Conservation (phyloP, 2,329 filamentous ascomycete species). For the Fusarium palustre region DNA sequence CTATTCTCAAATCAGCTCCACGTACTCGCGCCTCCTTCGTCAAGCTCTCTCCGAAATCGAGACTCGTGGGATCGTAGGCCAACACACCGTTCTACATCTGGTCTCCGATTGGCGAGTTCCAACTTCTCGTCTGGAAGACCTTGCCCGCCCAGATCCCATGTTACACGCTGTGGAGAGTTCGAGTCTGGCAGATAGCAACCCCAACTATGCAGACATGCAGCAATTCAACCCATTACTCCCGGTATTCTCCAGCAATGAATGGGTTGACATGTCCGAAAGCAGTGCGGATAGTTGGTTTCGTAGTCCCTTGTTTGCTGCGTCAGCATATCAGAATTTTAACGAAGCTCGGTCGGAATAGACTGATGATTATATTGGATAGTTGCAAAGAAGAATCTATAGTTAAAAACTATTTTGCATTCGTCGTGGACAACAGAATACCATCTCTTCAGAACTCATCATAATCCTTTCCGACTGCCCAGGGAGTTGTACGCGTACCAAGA, state of each 20-base stretch:
- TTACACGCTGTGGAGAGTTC: not conserved
- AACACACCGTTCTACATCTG: not conserved
- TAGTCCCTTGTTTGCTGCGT: not conserved
- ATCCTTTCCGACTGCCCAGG: not conserved
- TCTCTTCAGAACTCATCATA: not conserved
- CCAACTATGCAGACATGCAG: not conserved
- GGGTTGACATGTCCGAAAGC: not conserved
- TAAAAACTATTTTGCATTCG: too few relatives aligned
- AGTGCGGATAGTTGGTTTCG: not conserved
- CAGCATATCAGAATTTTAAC: not conserved
- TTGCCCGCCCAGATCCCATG: not conserved
- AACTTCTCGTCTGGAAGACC: not conserved
- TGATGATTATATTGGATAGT: too few relatives aligned
- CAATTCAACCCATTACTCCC: not conserved
- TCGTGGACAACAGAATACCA: not conserved
- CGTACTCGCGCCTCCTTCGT: not conserved
- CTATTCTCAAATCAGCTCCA: not conserved
- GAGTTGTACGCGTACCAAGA: not conserved
- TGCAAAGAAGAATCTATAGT: too few relatives aligned
- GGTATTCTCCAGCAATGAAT: not conserved
- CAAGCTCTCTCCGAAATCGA: not conserved
- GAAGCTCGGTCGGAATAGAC: not conserved
- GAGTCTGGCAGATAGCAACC: not conserved
- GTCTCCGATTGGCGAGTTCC: not conserved
- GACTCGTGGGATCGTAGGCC: fast-evolving